Evolutionary conservation across 441 rosid species (phyloP).

Genomic region (Francoa sonchifolia): DNA sequence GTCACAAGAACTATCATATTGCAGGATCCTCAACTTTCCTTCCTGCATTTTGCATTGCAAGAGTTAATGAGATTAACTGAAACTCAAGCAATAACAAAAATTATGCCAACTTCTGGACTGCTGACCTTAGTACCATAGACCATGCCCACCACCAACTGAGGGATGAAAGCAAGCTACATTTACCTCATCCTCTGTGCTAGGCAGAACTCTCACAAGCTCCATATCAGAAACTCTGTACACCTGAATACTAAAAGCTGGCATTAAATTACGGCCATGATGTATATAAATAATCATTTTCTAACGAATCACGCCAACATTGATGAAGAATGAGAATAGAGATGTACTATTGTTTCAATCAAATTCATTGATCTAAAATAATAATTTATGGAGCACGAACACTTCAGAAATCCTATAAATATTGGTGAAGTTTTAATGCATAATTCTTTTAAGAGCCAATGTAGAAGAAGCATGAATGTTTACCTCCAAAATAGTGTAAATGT

Average conservation of each 20-base stretch:
- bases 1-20: constrained; percentile 52
- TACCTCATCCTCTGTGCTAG: constrained; percentile 89
- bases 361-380: no score
- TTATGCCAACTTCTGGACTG: not conserved
- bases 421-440: not conserved
- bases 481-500: constrained; percentile 76
- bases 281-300: not conserved
- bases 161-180: constrained; percentile 90
- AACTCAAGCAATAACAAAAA: not conserved
- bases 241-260: constrained; percentile 19
- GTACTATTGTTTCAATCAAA: no score
- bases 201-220: constrained; percentile 88
- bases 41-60: constrained; percentile 42
- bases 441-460: not conserved
- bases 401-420: not conserved
- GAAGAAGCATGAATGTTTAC: constrained; percentile 22
- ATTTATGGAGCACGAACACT: no score
- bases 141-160: constrained; percentile 81
- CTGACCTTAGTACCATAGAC: constrained; percentile 87
- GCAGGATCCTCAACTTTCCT: constrained; percentile 77
- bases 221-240: constrained; percentile 93
- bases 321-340: no score
- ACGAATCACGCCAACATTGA: not conserved
- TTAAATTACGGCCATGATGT: not conserved
- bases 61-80: constrained; percentile 7